Conservation (phyloP, 2,329 filamentous ascomycete species). For the Pyrenophora teres region DNA sequence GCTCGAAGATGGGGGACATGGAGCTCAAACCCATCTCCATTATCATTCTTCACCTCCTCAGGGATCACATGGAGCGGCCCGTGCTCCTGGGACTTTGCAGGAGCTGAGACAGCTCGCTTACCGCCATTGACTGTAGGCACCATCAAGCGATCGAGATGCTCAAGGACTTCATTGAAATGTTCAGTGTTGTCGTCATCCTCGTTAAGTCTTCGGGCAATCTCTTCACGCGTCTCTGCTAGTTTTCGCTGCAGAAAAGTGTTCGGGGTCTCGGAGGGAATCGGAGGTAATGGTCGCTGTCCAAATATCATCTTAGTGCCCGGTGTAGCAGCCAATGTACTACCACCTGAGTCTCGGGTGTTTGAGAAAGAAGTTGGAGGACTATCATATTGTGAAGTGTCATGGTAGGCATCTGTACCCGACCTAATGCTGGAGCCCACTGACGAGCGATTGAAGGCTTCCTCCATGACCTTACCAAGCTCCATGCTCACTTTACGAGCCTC, state of each 20-base stretch:
- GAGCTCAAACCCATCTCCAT: slow-evolving; percentile 38
- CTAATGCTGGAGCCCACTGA: slow-evolving; percentile 59
- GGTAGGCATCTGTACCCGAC: slow-evolving; percentile 28
- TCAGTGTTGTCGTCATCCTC: slow-evolving; percentile 53
- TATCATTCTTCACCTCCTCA: slow-evolving; percentile 53
- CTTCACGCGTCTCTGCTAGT: slow-evolving; percentile 62
- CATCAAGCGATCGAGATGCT: slow-evolving; percentile 63
- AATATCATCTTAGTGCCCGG: slow-evolving; percentile 36
- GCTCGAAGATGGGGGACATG: slow-evolving; percentile 43
- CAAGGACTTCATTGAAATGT: slow-evolving; percentile 64
- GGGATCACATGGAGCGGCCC: slow-evolving; percentile 56
- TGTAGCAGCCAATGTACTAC: slow-evolving; percentile 35
- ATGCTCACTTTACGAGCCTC: slow-evolving; percentile 83
- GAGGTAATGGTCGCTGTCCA: slow-evolving; percentile 51
- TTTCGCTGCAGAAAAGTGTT: slow-evolving; percentile 60
- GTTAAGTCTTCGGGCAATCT: slow-evolving; percentile 58
- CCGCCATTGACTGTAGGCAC: slow-evolving; percentile 43
- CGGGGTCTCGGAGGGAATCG: slow-evolving; percentile 54
- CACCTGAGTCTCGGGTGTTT: slow-evolving; percentile 43
- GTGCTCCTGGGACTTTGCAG: slow-evolving; percentile 39
- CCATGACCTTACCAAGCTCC: slow-evolving; percentile 86
- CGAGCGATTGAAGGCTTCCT: slow-evolving; percentile 84
- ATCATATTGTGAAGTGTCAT: slow-evolving; percentile 49
- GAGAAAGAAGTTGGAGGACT: slow-evolving; percentile 59
- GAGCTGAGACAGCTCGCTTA: slow-evolving; percentile 55